A percentile compares a stretch with the other conserved stretches of the same genome.
phyloP scores from a whole-genome alignment of 2,329 filamentous ascomycete species.

The Amesomyces nigricolor region DNA sequence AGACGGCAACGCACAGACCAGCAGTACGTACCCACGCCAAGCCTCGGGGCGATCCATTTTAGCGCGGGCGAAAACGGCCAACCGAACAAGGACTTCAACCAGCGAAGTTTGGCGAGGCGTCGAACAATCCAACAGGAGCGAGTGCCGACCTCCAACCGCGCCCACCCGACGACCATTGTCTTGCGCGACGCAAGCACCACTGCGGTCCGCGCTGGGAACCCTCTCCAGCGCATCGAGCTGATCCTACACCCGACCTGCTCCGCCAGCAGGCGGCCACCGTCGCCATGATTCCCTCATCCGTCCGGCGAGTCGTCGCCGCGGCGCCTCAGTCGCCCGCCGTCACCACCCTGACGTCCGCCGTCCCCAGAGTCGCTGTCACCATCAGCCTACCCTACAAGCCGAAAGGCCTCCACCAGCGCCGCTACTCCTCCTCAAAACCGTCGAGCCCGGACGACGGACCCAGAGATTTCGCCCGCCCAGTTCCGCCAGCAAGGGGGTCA shows the following conservation, averaged over 20 bases:
- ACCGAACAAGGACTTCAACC: slow-evolving; percentile 19
- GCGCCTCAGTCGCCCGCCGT: slow-evolving; percentile 42
- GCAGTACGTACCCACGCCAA: slow-evolving; percentile 13
- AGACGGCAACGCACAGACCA: slow-evolving; percentile 10
- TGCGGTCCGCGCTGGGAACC: not conserved
- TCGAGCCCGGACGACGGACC: slow-evolving; percentile 54
- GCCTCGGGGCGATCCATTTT: slow-evolving; percentile 19
- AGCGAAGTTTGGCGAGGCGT: slow-evolving; percentile 18
- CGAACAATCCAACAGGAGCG: slow-evolving; percentile 5
- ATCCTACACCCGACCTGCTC: not conserved
- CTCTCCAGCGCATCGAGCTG: not conserved
- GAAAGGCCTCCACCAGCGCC: slow-evolving; percentile 42
- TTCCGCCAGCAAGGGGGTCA: slow-evolving; percentile 43
- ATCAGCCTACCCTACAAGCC: slow-evolving; percentile 35
- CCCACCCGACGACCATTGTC: slow-evolving; percentile 3
- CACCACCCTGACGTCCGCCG: slow-evolving; percentile 38
- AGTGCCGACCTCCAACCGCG: slow-evolving; percentile 4
- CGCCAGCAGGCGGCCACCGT: slow-evolving; percentile 14
- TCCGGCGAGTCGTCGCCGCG: slow-evolving; percentile 48
- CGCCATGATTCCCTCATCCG: slow-evolving; percentile 50
- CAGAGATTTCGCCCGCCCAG: slow-evolving; percentile 45
- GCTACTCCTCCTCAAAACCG: slow-evolving; percentile 58
- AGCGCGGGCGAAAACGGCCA: slow-evolving; percentile 22
- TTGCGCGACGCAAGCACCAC: slow-evolving; percentile 2
- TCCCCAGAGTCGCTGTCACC: slow-evolving; percentile 36